Conservation (phyloP, 768 basidiomycete genomes). For the Lactarius quietus region DNA sequence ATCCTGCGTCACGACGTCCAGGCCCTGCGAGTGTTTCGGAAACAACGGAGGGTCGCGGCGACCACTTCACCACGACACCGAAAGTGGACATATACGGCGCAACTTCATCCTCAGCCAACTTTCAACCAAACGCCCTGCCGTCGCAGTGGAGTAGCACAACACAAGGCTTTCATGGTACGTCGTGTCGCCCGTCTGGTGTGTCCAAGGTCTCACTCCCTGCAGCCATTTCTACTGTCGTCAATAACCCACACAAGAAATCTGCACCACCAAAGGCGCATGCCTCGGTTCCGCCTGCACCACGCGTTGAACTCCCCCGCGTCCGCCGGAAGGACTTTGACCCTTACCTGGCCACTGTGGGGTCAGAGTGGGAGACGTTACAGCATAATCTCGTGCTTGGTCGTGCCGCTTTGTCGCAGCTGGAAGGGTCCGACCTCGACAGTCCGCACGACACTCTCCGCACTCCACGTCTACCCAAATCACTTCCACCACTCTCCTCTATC, state of each 20-base stretch:
- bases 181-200: background rate
- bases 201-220: conserved; percentile 19
- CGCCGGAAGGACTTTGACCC: conserved; percentile 79
- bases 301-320: conserved; percentile 77
- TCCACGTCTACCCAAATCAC: conserved; percentile 34
- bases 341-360: conserved; percentile 66
- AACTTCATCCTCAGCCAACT: conserved; percentile 43
- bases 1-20: conserved; percentile 48
- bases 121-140: conserved; percentile 49
- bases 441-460: conserved; percentile 30
- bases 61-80: conserved; percentile 48
- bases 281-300: conserved; percentile 62
- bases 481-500: conserved; percentile 72
- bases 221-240: conserved; percentile 94
- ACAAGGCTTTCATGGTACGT: conserved; percentile 86
- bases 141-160: conserved; percentile 75
- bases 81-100: conserved; percentile 46
- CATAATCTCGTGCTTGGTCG: conserved; percentile 37
- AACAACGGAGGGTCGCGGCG: conserved; percentile 62
- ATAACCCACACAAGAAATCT: conserved; percentile 80
- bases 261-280: conserved; percentile 89
- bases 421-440: conserved; percentile 20
- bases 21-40: conserved; percentile 74
- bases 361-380: conserved; percentile 78
- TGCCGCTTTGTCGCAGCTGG: conserved; percentile 34